Conservation (phyloP, 2,329 filamentous ascomycete genomes). For the Paraconiothyrium sp. region DNA sequence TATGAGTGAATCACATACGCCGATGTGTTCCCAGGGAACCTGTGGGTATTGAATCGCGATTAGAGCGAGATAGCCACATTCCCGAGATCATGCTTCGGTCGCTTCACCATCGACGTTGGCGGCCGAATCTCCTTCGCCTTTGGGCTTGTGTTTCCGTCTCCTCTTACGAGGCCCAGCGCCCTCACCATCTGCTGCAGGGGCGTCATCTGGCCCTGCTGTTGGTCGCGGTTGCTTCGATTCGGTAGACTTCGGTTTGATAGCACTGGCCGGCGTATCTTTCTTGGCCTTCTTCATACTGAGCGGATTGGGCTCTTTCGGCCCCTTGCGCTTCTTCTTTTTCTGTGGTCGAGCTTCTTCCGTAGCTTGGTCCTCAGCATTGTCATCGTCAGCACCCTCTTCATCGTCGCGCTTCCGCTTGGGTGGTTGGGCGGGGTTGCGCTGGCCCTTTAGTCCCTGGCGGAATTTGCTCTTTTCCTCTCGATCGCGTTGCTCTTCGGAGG, state of each 20-base stretch:
- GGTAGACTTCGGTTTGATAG: constrained; percentile 27
- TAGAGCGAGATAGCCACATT: background rate
- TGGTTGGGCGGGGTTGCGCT: constrained; percentile 37
- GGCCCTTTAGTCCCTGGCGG: constrained; percentile 70
- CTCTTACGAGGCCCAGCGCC: constrained; percentile 46
- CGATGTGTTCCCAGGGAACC: background rate
- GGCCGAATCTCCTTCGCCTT: constrained; percentile 33
- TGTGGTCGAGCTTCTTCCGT: constrained; percentile 33
- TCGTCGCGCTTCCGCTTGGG: constrained; percentile 53
- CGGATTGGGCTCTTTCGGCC: constrained; percentile 75
- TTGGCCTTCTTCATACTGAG: constrained; percentile 75
- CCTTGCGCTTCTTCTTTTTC: constrained; percentile 65
- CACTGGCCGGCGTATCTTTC: constrained; percentile 48
- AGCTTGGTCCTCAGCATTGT: constrained; percentile 32
- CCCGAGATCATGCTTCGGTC: constrained; percentile 29
- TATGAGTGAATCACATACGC: background rate
- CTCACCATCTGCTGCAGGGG: constrained; percentile 28
- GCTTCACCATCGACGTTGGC: constrained; percentile 27
- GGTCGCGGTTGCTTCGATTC: constrained; percentile 19
- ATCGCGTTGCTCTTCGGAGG: constrained; percentile 70
- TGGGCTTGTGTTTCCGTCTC: constrained; percentile 52
- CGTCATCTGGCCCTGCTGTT: constrained; percentile 23
- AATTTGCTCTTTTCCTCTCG: constrained; percentile 80
- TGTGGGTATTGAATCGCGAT: background rate
- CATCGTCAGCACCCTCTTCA: constrained; percentile 58